A percentile compares a stretch with the other conserved stretches of the same genome.
These are phyloP conservation scores for Populus tremula DNA, from an alignment of 345 rosid genomes.

Conservation along the genomic window DNA sequence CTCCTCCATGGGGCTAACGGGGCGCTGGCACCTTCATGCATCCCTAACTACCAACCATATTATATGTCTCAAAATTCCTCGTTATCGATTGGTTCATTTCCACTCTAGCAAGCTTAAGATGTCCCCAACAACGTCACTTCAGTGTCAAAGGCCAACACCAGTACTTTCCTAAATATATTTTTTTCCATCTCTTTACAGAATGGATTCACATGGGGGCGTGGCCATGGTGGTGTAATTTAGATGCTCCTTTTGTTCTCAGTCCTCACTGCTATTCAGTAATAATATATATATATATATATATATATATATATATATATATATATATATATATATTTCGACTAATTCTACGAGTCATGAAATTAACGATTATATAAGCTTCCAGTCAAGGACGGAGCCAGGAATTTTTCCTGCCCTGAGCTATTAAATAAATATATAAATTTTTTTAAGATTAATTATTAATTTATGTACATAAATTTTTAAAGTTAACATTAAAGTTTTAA, in stretches of 20 bases:
- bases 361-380: no score
- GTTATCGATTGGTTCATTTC: conserved; percentile 23
- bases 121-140: conserved; percentile 62
- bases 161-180: conserved; percentile 25
- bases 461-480: no score
- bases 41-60: conserved; percentile 80
- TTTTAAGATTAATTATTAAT: no score
- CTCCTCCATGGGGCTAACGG: conserved; percentile 40
- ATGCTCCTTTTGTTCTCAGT: conserved; percentile 58
- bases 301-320: no score
- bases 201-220: conserved; percentile 84
- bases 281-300: no score
- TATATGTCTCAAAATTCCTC: conserved; percentile 36
- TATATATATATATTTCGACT: no score
- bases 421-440: no score
- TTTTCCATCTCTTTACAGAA: conserved; percentile 63
- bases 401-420: no score
- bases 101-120: conserved; percentile 18
- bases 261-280: background rate
- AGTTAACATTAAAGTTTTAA: no score
- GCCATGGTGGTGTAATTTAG: conserved; percentile 56
- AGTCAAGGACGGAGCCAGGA: no score
- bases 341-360: no score
- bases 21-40: conserved; percentile 39
- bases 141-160: background rate